These are phyloP conservation scores for Sclerotinia glacialis DNA, from an alignment of 2,329 filamentous ascomycete species.

Conservation along the genomic window DNA sequence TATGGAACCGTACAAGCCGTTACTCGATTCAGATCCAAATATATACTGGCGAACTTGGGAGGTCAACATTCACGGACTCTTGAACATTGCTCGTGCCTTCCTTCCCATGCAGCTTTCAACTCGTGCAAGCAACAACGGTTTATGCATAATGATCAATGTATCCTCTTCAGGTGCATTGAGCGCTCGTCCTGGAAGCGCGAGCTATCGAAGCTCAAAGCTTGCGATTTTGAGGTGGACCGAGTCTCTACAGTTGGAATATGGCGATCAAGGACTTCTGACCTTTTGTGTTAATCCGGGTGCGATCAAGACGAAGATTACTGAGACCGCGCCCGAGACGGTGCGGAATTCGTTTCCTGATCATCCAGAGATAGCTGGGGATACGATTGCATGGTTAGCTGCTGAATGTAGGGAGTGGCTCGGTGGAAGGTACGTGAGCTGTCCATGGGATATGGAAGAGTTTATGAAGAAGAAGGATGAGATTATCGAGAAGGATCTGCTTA, in stretches of 20 bases:
- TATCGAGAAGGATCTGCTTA: conserved; percentile 39
- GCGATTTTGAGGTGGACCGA: conserved; percentile 51
- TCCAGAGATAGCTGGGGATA: conserved; percentile 40
- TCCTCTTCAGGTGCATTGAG: conserved; percentile 44
- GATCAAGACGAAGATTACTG: conserved; percentile 41
- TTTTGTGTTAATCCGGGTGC: conserved; percentile 44
- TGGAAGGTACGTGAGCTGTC: conserved; percentile 45
- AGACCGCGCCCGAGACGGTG: conserved; percentile 12
- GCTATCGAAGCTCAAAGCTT: conserved; percentile 49
- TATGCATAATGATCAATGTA: conserved; percentile 49
- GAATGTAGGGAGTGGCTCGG: conserved; percentile 47
- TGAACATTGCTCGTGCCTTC: conserved; percentile 24
- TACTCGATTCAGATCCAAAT: conserved; percentile 24
- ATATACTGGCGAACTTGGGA: conserved; percentile 29
- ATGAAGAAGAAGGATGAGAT: conserved; percentile 45
- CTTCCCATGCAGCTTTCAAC: conserved; percentile 28
- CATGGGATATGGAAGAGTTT: conserved; percentile 50
- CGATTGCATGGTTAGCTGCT: conserved; percentile 45
- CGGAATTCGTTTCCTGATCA: conserved; percentile 3
- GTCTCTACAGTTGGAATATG: conserved; percentile 48
- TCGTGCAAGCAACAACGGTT: conserved; percentile 24
- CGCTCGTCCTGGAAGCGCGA: conserved; percentile 40
- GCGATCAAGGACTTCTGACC: conserved; percentile 43
- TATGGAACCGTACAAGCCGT: conserved; percentile 16
- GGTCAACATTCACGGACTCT: conserved; percentile 28